Percentiles rank a stretch among this genome's conserved stretches.
phyloP scores from a whole-genome alignment of 305 asterid genomes.

The Andrographis paniculata region DNA sequence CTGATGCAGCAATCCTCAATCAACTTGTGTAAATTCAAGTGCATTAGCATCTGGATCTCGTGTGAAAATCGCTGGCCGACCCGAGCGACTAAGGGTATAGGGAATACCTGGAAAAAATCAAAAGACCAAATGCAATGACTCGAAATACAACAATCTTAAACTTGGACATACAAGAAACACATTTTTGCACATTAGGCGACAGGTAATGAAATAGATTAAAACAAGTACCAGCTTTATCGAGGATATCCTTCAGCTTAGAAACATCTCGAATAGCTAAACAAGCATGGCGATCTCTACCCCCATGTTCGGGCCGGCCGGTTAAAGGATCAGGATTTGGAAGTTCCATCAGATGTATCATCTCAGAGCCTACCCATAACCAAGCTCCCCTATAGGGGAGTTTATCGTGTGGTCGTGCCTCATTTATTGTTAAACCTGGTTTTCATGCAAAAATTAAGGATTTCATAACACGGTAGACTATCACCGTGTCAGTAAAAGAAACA shows the following conservation, averaged over 20 bases:
- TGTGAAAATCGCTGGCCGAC: conserved; percentile 86
- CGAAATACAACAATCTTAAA: background rate
- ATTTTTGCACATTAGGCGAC: background rate
- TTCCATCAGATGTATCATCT: conserved; percentile 97
- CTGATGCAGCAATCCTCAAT: too few relatives aligned
- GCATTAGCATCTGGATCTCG: conserved; percentile 94
- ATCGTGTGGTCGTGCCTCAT: conserved; percentile 92
- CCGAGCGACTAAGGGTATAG: conserved; percentile 84
- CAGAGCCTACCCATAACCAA: conserved; percentile 93
- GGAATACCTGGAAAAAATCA: conserved; percentile 56
- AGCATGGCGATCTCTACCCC: conserved; percentile 88
- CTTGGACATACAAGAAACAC: background rate
- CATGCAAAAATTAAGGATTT: conserved; percentile 3
- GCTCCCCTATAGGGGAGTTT: conserved; percentile 92
- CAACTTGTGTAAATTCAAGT: conserved; percentile 82
- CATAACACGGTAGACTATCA: background rate
- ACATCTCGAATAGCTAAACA: conserved; percentile 77
- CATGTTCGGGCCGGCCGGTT: conserved; percentile 79
- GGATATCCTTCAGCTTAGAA: conserved; percentile 64
- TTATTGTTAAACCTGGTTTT: conserved; percentile 56
- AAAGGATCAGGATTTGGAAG: conserved; percentile 94
- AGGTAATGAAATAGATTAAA: conserved; percentile 2
- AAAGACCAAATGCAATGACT: background rate
- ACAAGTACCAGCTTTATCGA: conserved; percentile 64
- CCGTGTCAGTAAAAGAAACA: conserved; percentile 1